Conservation (phyloP, 345 rosid genomes). For the Corchorus olitorius region DNA sequence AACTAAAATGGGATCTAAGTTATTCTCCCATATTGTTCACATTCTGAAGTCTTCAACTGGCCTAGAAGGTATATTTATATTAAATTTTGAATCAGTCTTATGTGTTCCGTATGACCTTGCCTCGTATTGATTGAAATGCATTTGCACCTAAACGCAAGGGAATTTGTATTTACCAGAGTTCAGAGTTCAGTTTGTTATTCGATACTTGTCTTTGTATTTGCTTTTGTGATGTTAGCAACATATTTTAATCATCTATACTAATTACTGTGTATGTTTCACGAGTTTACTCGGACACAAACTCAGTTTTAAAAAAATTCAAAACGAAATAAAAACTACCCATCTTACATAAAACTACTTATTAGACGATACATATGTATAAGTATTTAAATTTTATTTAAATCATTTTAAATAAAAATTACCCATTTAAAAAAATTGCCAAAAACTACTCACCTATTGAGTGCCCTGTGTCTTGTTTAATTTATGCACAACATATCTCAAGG, state of each 20-base stretch:
- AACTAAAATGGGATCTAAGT: neutral
- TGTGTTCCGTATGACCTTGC: neutral
- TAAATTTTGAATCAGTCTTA: neutral
- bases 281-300: too few species aligned
- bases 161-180: too few species aligned
- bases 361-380: too few species aligned
- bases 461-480: slow-evolving; percentile 14
- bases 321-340: too few species aligned
- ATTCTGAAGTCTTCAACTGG: slow-evolving; percentile 75
- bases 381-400: too few species aligned
- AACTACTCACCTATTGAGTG: too few species aligned
- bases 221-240: neutral
- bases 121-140: neutral
- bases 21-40: neutral
- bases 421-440: too few species aligned
- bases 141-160: neutral
- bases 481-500: slow-evolving; percentile 86
- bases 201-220: neutral
- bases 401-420: too few species aligned
- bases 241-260: too few species aligned
- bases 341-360: too few species aligned
- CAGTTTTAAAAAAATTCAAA: too few species aligned
- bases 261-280: too few species aligned
- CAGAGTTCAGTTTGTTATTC: neutral
- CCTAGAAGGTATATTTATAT: slow-evolving; percentile 61